These are phyloP conservation scores for Pseudodiploospora longispora DNA, from an alignment of 2,329 filamentous ascomycete species.

Conservation along the genomic window DNA sequence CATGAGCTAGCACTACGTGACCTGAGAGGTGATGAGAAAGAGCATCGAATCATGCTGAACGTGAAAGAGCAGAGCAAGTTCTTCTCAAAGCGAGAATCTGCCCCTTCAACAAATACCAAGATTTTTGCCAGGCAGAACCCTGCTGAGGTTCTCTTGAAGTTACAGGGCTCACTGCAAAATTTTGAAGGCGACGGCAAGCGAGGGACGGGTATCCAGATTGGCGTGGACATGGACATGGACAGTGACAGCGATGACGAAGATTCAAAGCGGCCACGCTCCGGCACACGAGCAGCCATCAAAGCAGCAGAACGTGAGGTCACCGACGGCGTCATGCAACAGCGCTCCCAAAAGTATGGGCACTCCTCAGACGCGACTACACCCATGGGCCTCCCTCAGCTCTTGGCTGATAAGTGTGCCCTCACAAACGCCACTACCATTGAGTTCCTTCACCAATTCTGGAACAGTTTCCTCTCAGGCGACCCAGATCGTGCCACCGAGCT, in stretches of 20 bases:
- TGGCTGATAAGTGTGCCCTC: slow-evolving; percentile 50
- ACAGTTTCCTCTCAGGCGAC: slow-evolving; percentile 82
- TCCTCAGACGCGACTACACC: slow-evolving; percentile 38
- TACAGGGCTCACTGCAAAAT: slow-evolving; percentile 54
- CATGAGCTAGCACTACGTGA: slow-evolving; percentile 71
- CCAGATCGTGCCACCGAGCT: slow-evolving; percentile 72
- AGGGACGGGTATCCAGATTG: slow-evolving; percentile 52
- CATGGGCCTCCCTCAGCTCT: slow-evolving; percentile 46
- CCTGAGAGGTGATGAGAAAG: slow-evolving; percentile 63
- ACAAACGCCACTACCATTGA: slow-evolving; percentile 92
- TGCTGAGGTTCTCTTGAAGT: slow-evolving; percentile 53
- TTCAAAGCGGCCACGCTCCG: slow-evolving; percentile 49
- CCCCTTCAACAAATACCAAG: slow-evolving; percentile 34
- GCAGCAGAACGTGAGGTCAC: slow-evolving; percentile 60
- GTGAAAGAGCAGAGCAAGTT: slow-evolving; percentile 82
- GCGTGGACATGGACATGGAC: slow-evolving; percentile 62
- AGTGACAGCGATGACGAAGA: slow-evolving; percentile 59
- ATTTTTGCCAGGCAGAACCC: slow-evolving; percentile 65
- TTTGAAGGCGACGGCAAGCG: slow-evolving; percentile 40
- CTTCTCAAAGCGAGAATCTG: slow-evolving; percentile 56
- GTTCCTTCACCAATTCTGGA: slow-evolving; percentile 97
- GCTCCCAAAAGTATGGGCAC: slow-evolving; percentile 49
- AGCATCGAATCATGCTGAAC: slow-evolving; percentile 74
- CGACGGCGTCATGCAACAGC: slow-evolving; percentile 53
- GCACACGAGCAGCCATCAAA: slow-evolving; percentile 58